Evolutionary conservation across 805 yeast genomes (phyloP).

Genomic region (Candida vartiovaarae): DNA sequence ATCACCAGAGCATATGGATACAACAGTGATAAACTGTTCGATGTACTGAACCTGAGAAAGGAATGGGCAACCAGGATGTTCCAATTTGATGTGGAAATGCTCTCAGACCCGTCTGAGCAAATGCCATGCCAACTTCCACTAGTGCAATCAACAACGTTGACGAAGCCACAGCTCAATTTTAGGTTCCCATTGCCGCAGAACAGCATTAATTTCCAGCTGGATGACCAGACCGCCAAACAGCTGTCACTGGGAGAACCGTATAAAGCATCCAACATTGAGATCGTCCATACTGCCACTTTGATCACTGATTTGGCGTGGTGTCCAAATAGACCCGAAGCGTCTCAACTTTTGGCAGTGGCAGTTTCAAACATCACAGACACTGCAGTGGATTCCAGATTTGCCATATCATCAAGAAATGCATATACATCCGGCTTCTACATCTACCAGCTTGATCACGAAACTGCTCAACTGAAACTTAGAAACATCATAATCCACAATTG

Average conservation of each 20-base stretch:
- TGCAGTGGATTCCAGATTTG: conserved; percentile 23
- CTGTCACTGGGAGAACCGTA: conserved; percentile 14
- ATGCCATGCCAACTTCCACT: conserved; percentile 4
- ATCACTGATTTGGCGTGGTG: conserved; percentile 51
- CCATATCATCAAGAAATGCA: conserved; percentile 21
- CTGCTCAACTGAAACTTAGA: conserved; percentile 24
- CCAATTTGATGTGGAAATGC: conserved; percentile 29
- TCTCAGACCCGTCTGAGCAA: conserved; percentile 17
- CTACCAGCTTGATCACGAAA: conserved; percentile 30
- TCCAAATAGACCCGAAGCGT: conserved; percentile 19
- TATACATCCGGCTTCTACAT: conserved; percentile 38
- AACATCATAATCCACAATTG: conserved; percentile 31
- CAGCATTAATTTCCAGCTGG: conserved; percentile 15
- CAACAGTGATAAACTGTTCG: conserved; percentile 35
- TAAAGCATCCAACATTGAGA: conserved; percentile 28
- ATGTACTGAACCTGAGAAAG: conserved; percentile 37
- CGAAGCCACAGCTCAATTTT: conserved; percentile 17
- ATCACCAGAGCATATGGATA: conserved; percentile 42
- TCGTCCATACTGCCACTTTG: conserved; percentile 44
- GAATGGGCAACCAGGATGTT: conserved; percentile 45
- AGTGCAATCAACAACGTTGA: conserved; percentile 14
- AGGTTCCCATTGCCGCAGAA: conserved; percentile 19
- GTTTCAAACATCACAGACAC: conserved; percentile 31
- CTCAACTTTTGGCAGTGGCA: conserved; percentile 45
- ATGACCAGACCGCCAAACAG: conserved; percentile 6